phyloP scores from a whole-genome alignment of 495 filamentous ascomycete genomes.

The Penicillium simplicissimum region DNA sequence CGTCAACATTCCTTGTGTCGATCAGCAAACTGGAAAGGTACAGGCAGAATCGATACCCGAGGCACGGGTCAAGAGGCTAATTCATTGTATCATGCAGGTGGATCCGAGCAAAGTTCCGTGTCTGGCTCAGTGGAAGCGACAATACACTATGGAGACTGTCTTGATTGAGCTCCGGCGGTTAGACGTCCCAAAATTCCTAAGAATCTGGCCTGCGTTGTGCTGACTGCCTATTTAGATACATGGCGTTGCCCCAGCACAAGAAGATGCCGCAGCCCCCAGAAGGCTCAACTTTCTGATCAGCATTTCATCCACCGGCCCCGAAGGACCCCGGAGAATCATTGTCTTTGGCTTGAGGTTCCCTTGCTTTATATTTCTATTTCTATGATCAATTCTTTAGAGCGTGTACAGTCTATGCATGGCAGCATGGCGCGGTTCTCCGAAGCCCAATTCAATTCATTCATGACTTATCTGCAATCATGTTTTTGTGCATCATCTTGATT shows the following conservation, averaged over 20 bases:
- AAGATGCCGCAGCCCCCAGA: slow-evolving; percentile 93
- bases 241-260: slow-evolving; percentile 92
- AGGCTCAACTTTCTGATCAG: slow-evolving; percentile 67
- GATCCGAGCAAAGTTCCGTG: slow-evolving; percentile 81
- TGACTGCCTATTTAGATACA: slow-evolving; percentile 61
- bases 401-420: slow-evolving; percentile 47
- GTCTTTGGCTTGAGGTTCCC: slow-evolving; percentile 31
- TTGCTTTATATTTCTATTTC: slow-evolving; percentile 22
- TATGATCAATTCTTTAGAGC: slow-evolving; percentile 36
- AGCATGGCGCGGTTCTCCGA: slow-evolving; percentile 36
- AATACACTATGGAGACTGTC: slow-evolving; percentile 91
- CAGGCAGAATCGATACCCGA: not conserved
- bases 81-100: slow-evolving; percentile 54
- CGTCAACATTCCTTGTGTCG: slow-evolving; percentile 94
- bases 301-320: slow-evolving; percentile 21
- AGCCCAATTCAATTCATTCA: slow-evolving; percentile 27
- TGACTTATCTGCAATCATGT: not conserved
- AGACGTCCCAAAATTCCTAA: slow-evolving; percentile 2
- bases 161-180: slow-evolving; percentile 84
- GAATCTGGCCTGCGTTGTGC: not conserved
- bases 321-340: slow-evolving; percentile 36
- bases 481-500: not conserved
- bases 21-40: slow-evolving; percentile 72
- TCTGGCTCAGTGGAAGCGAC: slow-evolving; percentile 83
- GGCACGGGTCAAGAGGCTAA: not conserved